phyloP scores from a whole-genome alignment of 768 basidiomycete genomes.

The Mycena floridula region DNA sequence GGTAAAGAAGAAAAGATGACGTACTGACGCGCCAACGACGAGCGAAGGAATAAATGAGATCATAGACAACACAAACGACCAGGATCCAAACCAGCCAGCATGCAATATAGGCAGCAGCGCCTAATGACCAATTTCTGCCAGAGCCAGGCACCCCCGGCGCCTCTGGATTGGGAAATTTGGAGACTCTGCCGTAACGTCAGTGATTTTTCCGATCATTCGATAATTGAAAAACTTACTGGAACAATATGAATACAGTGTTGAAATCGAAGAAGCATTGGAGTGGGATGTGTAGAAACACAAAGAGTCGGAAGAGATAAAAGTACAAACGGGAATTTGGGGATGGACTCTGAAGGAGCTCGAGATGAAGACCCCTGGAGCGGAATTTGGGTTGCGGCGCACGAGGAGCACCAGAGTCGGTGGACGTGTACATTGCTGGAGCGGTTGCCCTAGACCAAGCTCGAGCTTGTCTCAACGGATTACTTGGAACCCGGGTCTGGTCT shows the following conservation, averaged over 20 bases:
- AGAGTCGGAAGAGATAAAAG: conserved; percentile 64
- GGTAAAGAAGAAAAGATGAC: conserved; percentile 26
- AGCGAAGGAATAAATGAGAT: conserved; percentile 67
- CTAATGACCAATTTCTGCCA: conserved; percentile 77
- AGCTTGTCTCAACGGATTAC: conserved; percentile 31
- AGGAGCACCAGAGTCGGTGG: conserved; percentile 23
- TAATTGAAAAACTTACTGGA: conserved; percentile 72
- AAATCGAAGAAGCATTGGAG: conserved; percentile 86
- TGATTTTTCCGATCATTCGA: too few species aligned
- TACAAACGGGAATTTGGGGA: conserved; percentile 47
- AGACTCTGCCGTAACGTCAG: conserved; percentile 42
- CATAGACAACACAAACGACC: conserved; percentile 70
- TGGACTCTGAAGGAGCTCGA: conserved; percentile 62
- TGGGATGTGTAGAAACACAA: conserved; percentile 67
- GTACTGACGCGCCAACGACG: conserved; percentile 76
- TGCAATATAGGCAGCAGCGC: conserved; percentile 74
- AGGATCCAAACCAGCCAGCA: conserved; percentile 76
- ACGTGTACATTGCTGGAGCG: conserved; percentile 24
- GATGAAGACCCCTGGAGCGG: conserved; percentile 57
- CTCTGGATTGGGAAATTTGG: conserved; percentile 66
- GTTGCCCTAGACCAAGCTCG: conserved; percentile 57
- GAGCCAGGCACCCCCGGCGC: conserved; percentile 66
- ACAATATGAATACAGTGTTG: conserved; percentile 76
- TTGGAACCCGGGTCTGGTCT: conserved; percentile 39
- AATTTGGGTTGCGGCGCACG: conserved; percentile 56